These are phyloP conservation scores for Pistacia integerrima DNA, from an alignment of 345 rosid genomes.

Conservation along the genomic window DNA sequence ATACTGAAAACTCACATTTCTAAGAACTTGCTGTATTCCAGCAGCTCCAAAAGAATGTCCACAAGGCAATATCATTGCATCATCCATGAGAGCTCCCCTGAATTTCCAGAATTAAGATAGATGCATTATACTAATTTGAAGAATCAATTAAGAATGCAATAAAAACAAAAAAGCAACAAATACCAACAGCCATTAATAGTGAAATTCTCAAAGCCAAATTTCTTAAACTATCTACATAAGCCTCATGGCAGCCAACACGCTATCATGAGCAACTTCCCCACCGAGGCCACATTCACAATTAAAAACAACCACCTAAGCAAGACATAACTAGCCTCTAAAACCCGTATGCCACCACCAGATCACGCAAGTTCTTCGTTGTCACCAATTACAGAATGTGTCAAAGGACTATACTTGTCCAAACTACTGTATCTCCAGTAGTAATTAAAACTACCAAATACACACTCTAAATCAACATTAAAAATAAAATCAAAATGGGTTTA, in stretches of 20 bases:
- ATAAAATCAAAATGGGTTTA: not conserved
- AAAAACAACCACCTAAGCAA: not conserved
- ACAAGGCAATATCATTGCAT: constrained; percentile 88
- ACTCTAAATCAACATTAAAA: not conserved
- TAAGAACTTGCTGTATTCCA: constrained; percentile 61
- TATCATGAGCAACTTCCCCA: not conserved
- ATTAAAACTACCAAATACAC: not conserved
- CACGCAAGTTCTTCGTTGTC: not conserved
- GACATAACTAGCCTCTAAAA: not conserved
- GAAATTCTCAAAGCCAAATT: not conserved
- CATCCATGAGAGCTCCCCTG: constrained; percentile 86
- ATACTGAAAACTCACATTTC: constrained; percentile 49
- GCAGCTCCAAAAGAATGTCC: constrained; percentile 88
- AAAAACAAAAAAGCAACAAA: not conserved
- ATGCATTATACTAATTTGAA: constrained; percentile 9
- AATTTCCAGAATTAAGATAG: constrained; percentile 24
- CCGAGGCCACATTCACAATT: not conserved
- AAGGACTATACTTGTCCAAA: not conserved
- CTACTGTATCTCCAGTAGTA: not conserved
- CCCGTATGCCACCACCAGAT: not conserved
- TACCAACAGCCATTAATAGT: not conserved
- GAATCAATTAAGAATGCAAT: not conserved
- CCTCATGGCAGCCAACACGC: not conserved
- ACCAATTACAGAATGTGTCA: not conserved
- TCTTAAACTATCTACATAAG: not conserved